Percentiles rank a stretch among this genome's conserved stretches.
Conservation (phyloP, 164 flowering plant species). For the Annona cherimola region DNA sequence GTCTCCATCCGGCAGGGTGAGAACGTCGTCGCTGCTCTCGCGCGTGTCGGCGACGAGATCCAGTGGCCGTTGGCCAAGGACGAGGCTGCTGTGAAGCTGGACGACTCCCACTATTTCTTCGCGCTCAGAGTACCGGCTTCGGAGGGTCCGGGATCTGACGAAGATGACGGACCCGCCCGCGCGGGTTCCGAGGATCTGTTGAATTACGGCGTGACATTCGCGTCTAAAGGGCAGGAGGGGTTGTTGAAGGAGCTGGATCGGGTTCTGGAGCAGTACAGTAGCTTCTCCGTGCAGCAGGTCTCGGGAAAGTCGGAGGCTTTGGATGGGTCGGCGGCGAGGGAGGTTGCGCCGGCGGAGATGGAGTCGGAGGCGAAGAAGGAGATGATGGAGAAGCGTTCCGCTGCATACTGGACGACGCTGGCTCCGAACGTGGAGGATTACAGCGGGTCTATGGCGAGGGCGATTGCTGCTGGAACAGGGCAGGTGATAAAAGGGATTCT, state of each 20-base stretch:
- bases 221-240: slow-evolving; percentile 64
- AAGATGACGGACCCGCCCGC: slow-evolving; percentile 10
- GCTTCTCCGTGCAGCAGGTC: slow-evolving; percentile 63
- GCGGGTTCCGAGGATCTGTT: slow-evolving; percentile 17
- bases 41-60: slow-evolving; percentile 56
- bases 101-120: slow-evolving; percentile 82
- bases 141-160: slow-evolving; percentile 14
- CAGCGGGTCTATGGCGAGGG: slow-evolving; percentile 53
- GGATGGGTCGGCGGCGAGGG: slow-evolving; percentile 41
- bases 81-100: slow-evolving; percentile 71
- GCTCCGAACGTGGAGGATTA: slow-evolving; percentile 98
- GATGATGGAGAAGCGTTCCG: slow-evolving; percentile 53
- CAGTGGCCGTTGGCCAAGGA: slow-evolving; percentile 92
- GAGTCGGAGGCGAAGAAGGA: slow-evolving; percentile 42
- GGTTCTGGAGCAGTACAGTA: slow-evolving; percentile 49
- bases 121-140: slow-evolving; percentile 39
- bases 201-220: slow-evolving; percentile 78
- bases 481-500: slow-evolving; percentile 72
- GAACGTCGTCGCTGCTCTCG: slow-evolving; percentile 58
- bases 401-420: slow-evolving; percentile 90
- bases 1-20: slow-evolving; percentile 49
- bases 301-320: slow-evolving; percentile 30
- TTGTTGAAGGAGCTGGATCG: slow-evolving; percentile 50
- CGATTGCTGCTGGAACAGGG: slow-evolving; percentile 78
- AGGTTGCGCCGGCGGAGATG: slow-evolving; percentile 55